phyloP scores from a whole-genome alignment of 2,329 filamentous ascomycete genomes.

The Ceratocystis ficicola region DNA sequence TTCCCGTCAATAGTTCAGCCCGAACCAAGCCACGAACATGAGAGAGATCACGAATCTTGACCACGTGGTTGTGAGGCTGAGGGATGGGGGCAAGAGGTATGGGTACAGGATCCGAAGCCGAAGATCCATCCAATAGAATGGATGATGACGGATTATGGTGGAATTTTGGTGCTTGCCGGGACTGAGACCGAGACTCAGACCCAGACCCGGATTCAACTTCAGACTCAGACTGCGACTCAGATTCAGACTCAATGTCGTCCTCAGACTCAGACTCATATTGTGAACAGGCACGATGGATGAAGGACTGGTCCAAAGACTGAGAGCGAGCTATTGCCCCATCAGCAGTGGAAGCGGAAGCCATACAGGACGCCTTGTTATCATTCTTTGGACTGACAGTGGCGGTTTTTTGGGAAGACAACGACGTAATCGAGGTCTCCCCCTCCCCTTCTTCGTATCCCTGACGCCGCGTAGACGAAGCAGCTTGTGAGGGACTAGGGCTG shows the following conservation, averaged over 20 bases:
- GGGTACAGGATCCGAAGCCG: not conserved
- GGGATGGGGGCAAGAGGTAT: not conserved
- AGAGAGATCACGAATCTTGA: constrained; percentile 76
- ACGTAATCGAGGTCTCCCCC: not conserved
- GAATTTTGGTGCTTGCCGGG: not conserved
- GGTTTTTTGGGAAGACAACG: not conserved
- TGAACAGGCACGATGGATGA: not conserved
- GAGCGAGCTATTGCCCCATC: not conserved
- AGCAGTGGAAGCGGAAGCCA: constrained; percentile 13
- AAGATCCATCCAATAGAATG: not conserved
- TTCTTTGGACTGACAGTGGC: not conserved
- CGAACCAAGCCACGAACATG: constrained; percentile 83
- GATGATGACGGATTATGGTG: not conserved
- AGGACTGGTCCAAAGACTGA: not conserved
- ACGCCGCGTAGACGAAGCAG: not conserved
- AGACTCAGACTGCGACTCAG: not conserved
- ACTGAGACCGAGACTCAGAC: not conserved
- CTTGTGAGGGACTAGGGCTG: constrained; percentile 10
- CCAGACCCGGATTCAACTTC: not conserved
- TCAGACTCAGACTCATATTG: constrained; percentile 2
- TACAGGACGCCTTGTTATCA: not conserved
- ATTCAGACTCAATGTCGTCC: not conserved
- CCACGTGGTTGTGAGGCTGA: constrained; percentile 36
- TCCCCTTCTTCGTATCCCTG: not conserved
- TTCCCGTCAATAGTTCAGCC: constrained; percentile 55